A percentile compares a stretch with the other conserved stretches of the same genome.
Conservation (phyloP, 805 yeast genomes). For the Limtongozyma cylindracea region DNA sequence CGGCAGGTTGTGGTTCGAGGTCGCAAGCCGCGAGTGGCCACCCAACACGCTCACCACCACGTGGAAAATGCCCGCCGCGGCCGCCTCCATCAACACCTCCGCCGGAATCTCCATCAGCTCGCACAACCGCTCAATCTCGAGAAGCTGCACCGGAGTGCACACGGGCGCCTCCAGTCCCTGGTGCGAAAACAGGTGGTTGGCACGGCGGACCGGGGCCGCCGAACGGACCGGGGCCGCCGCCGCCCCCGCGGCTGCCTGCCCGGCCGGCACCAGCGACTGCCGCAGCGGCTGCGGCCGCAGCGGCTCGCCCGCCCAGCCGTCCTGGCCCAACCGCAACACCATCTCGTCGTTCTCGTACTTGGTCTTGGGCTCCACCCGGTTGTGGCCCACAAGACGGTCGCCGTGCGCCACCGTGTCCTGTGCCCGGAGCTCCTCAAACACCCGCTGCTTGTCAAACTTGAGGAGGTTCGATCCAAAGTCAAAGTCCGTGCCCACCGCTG, state of each 20-base stretch:
- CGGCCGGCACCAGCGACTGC: too few species aligned
- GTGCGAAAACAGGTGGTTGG: constrained; percentile 2
- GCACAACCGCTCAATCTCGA: constrained; percentile 42
- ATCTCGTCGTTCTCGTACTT: constrained; percentile 52
- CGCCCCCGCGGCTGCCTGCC: too few species aligned
- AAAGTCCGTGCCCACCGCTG: too few species aligned
- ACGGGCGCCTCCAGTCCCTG: constrained; percentile 15
- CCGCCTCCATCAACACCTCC: constrained; percentile 41
- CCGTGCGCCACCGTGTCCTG: constrained; percentile 34
- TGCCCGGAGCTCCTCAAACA: constrained; percentile 50
- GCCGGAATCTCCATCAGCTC: constrained; percentile 28
- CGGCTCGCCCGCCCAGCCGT: too few species aligned
- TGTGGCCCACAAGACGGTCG: constrained; percentile 51
- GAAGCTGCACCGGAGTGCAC: constrained; percentile 55
- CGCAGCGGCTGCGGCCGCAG: too few species aligned
- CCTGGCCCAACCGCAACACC: too few species aligned
- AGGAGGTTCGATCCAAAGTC: constrained; percentile 68
- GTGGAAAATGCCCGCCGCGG: constrained; percentile 39
- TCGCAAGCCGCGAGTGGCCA: constrained; percentile 35
- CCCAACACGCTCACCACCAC: constrained; percentile 39
- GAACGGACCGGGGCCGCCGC: too few species aligned
- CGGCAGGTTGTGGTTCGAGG: constrained; percentile 45
- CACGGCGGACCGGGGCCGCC: too few species aligned
- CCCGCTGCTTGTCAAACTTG: constrained; percentile 57
- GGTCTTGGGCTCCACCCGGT: constrained; percentile 15